Conservation (phyloP, 2,329 filamentous ascomycete genomes). For the Phaeomoniella chlamydospora region DNA sequence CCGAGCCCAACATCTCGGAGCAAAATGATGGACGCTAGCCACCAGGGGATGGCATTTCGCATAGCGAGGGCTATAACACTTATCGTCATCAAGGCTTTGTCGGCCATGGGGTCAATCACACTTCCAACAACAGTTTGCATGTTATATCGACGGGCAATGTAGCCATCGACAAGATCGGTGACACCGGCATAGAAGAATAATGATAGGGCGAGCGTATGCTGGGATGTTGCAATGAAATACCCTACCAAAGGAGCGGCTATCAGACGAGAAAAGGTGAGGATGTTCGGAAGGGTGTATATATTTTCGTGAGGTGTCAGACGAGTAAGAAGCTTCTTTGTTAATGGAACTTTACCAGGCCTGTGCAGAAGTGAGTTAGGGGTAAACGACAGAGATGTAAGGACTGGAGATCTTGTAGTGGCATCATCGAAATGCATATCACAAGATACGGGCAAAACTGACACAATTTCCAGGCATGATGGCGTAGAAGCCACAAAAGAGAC, state of each 20-base stretch:
- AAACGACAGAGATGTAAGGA: too few relatives aligned
- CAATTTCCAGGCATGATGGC: too few relatives aligned
- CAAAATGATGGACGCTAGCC: conserved; percentile 79
- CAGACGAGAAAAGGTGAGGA: conserved; percentile 77
- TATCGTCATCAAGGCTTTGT: conserved; percentile 92
- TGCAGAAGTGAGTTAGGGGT: neutral
- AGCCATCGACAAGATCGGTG: conserved; percentile 86
- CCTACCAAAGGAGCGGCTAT: conserved; percentile 71
- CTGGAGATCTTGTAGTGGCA: too few relatives aligned
- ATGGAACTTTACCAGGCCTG: neutral
- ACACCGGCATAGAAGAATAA: conserved; percentile 88
- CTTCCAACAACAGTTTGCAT: conserved; percentile 88
- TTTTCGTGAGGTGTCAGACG: conserved; percentile 50
- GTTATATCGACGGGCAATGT: conserved; percentile 77
- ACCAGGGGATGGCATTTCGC: conserved; percentile 77
- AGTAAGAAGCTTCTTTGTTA: neutral
- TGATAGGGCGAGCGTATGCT: conserved; percentile 62
- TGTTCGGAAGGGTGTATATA: conserved; percentile 92
- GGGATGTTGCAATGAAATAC: conserved; percentile 65
- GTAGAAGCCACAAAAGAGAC: too few relatives aligned
- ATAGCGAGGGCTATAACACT: conserved; percentile 71
- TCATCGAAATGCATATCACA: too few relatives aligned
- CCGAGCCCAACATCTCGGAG: conserved; percentile 74
- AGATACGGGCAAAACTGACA: too few relatives aligned
- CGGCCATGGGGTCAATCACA: conserved; percentile 91